These are phyloP conservation scores for Fraxinus albicans DNA, from an alignment of 305 asterid genomes.

Conservation along the genomic window DNA sequence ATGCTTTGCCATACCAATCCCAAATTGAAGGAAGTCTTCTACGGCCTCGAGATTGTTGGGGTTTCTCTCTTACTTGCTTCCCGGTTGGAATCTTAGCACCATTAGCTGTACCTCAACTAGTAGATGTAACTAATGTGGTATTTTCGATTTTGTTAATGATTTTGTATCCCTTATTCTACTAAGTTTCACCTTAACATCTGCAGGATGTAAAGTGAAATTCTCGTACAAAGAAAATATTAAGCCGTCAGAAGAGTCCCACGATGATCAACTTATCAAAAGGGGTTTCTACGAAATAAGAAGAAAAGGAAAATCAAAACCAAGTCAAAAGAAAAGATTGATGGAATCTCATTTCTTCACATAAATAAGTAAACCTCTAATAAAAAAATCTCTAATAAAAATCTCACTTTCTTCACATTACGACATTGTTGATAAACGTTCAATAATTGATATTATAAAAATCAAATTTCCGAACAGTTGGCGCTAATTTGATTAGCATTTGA, in stretches of 20 bases:
- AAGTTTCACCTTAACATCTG: conserved; percentile 12
- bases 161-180: conserved; percentile 61
- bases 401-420: neutral
- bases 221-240: neutral
- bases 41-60: neutral
- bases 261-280: neutral
- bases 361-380: neutral
- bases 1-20: neutral
- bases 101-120: neutral
- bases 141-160: conserved; percentile 84
- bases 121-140: conserved; percentile 68
- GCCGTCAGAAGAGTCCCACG: neutral
- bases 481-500: neutral
- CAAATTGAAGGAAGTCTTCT: neutral
- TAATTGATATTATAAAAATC: neutral
- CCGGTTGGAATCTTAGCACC: neutral
- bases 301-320: neutral
- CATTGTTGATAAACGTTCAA: neutral
- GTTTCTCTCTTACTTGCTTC: neutral
- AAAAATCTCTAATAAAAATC: neutral
- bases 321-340: neutral
- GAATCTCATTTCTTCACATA: conserved; percentile 9
- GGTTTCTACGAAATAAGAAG: neutral
- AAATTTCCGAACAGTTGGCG: neutral
- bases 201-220: conserved; percentile 9